These are phyloP conservation scores for Solanum pinnatisectum DNA, from an alignment of 257 asterid genomes.

Conservation along the genomic window DNA sequence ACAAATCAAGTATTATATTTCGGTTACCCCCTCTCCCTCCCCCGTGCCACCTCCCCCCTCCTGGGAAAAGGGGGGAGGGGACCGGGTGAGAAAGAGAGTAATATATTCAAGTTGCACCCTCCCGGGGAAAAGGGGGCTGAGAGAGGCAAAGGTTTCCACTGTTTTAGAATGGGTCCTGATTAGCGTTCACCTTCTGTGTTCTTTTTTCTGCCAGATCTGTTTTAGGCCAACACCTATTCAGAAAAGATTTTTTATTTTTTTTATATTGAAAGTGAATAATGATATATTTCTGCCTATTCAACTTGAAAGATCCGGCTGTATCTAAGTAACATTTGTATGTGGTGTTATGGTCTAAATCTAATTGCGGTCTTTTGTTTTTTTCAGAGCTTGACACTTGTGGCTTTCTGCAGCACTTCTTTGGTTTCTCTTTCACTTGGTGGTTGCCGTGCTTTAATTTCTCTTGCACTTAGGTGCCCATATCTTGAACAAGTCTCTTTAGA, in stretches of 20 bases:
- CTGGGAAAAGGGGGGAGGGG: background rate
- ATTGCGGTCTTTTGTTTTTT: background rate
- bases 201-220: background rate
- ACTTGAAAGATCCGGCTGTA: constrained; percentile 8
- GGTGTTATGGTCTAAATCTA: background rate
- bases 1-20: background rate
- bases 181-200: background rate
- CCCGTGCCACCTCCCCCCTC: background rate
- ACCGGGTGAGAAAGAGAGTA: background rate
- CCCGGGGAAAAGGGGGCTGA: background rate
- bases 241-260: background rate
- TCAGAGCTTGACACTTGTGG: constrained; percentile 87
- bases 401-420: constrained; percentile 62
- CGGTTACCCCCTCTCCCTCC: background rate
- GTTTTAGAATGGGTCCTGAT: background rate
- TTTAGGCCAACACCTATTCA: background rate
- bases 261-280: background rate
- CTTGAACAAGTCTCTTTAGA: constrained; percentile 84
- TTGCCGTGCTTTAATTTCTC: constrained; percentile 82
- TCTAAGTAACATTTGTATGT: background rate
- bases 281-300: background rate
- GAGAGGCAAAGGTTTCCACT: background rate
- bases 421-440: constrained; percentile 86
- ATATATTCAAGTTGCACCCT: background rate
- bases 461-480: constrained; percentile 67